Base-by-base conservation (phyloP, 768 basidiomycete species). In the Tylopilus plumbeoviolaceoides region DNA sequence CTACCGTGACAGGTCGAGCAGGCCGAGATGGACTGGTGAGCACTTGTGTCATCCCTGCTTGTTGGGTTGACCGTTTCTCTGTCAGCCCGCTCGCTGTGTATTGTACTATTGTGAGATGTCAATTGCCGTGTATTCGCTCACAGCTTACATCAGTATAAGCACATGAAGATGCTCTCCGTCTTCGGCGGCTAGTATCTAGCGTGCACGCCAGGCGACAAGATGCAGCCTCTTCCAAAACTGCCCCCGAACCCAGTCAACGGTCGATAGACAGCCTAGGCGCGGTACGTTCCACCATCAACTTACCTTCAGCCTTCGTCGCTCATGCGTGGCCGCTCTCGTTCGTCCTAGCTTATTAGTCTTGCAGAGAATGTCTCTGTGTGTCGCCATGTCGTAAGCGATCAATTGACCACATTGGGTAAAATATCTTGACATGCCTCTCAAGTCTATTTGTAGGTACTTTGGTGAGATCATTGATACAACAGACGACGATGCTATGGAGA, bases 371-470 rank as follows among this genome's bases (percentile, higher is more conserved):
- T 71, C 2, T 66, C 73, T 8, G 67, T 75, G 5, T 92, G 89
- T 65, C 73, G 90, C 36, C 90, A 92, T 70, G 74, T 89, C 23
- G 89, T 89, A 59, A 56, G 84, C 70, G 8, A 21, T 17, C 17
- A 10, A 9, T 47, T 41, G 1, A 5, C 6, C 12, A 20, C 33
- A 30, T 12, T 1, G 21, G 17, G 6, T 17, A 23, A 36, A 18
- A 0, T 20, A 5, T 4, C 3, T 43, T 55, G 31, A 51, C 18
- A 3, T 18, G 10, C 15, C 5, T 41, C 11, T 10, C 43, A 47
- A 91, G 87, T 74, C 78, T 2, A 84, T 92, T 53, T 91, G 91
- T 62, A 81, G 80, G 43, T 90, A 89, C 64, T 92, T 93, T 57
- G 91, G 87, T 1, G 91, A 92, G 68, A 55, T 60, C 0, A 79